phyloP scores from a whole-genome alignment of 1,284 basidiomycete genomes.

The Agaricales sp. region DNA sequence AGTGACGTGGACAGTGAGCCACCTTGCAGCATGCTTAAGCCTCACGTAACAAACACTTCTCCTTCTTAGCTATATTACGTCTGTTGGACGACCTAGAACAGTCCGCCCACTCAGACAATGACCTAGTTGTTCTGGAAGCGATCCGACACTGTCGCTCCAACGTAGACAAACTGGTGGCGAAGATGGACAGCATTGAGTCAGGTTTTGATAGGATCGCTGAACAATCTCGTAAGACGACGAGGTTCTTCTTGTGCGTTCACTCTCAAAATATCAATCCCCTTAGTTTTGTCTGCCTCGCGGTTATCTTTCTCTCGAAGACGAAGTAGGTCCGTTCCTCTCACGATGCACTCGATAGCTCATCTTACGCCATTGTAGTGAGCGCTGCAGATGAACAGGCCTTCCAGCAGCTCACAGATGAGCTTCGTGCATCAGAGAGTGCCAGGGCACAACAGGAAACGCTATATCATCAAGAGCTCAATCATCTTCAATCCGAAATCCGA shows the following conservation, averaged over 20 bases:
- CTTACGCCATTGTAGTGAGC: conserved; percentile 31
- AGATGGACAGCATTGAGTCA: conserved; percentile 67
- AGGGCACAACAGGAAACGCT: conserved; percentile 41
- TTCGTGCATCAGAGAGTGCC: conserved; percentile 43
- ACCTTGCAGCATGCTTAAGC: no score
- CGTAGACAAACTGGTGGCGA: conserved; percentile 57
- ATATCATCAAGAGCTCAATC: conserved; percentile 42
- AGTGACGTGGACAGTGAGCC: conserved; percentile 59
- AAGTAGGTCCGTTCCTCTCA: conserved; percentile 38
- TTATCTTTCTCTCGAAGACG: conserved; percentile 54
- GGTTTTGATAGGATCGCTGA: conserved; percentile 78
- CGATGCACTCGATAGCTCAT: conserved; percentile 6
- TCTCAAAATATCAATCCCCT: conserved; percentile 3
- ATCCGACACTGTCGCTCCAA: conserved; percentile 49
- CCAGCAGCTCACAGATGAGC: conserved; percentile 54
- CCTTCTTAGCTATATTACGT: conserved; percentile 49
- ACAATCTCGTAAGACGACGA: conserved; percentile 49
- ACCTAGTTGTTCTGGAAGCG: conserved; percentile 38
- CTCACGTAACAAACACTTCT: no score
- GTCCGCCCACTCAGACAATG: conserved; percentile 32
- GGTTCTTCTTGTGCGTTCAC: conserved; percentile 4
- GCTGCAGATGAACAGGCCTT: conserved; percentile 65
- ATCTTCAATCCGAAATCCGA: conserved; percentile 43
- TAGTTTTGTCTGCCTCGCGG: conserved; percentile 67
- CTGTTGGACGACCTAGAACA: conserved; percentile 59